These are phyloP conservation scores for Singerocomus rubriflavus DNA, from an alignment of 1,284 basidiomycete genomes.

Conservation along the genomic window DNA sequence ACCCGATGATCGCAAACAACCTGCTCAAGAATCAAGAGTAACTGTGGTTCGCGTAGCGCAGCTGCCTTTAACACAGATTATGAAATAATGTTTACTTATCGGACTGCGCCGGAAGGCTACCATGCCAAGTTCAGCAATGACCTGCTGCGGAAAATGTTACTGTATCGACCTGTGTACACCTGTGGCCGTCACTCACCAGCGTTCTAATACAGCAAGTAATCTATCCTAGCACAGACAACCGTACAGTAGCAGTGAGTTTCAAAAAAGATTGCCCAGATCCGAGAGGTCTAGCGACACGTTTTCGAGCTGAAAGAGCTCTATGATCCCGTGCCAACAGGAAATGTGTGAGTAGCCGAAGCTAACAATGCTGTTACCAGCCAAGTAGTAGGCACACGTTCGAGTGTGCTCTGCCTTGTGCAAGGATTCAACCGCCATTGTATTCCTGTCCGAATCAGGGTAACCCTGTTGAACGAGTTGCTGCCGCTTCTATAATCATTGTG, in stretches of 20 bases:
- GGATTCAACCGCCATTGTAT: background rate
- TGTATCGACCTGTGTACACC: no score
- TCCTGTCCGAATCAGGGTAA: background rate
- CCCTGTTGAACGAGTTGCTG: background rate
- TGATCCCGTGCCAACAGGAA: no score
- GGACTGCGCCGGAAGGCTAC: background rate
- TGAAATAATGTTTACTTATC: background rate
- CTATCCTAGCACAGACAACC: no score
- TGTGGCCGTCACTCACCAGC: no score
- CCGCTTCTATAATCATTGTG: background rate
- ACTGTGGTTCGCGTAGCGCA: background rate
- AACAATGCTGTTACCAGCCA: background rate
- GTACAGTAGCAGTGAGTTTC: no score
- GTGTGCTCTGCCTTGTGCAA: background rate
- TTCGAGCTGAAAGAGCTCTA: no score
- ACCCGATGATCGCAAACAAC: background rate
- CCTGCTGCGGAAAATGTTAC: no score
- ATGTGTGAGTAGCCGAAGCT: no score
- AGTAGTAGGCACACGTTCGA: background rate
- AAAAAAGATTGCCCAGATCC: no score
- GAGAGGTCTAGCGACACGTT: no score
- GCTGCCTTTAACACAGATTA: background rate
- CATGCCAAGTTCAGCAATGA: background rate
- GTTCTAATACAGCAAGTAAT: no score
- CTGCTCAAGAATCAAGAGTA: background rate